Conservation (phyloP, 768 basidiomycete genomes). For the Ramaria sp. region DNA sequence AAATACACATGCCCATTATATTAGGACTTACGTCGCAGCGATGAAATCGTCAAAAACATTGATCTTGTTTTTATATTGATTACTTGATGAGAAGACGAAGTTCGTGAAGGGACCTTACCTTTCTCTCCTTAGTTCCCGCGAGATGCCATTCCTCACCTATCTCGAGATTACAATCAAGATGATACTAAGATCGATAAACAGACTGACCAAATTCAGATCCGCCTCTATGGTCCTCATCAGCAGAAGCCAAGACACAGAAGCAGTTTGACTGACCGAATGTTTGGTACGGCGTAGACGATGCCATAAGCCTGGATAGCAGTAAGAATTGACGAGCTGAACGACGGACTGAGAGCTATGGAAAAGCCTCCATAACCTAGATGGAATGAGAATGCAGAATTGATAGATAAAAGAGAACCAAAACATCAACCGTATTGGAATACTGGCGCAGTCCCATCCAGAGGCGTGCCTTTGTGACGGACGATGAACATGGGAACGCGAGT, state of each 20-base stretch:
- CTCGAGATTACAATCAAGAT: not conserved
- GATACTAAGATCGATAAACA: not conserved
- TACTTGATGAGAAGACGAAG: not conserved
- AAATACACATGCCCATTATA: not conserved
- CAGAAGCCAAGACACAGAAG: not conserved
- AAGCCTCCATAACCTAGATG: conserved; percentile 72
- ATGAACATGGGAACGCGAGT: conserved; percentile 81
- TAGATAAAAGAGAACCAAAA: not conserved
- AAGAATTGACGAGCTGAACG: conserved; percentile 59
- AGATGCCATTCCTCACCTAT: conserved; percentile 62
- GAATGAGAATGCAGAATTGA: not conserved
- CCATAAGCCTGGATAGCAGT: conserved; percentile 67
- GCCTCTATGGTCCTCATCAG: conserved; percentile 31
- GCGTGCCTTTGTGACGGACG: conserved; percentile 60
- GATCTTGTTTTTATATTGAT: conserved; percentile 25
- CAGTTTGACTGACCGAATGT: conserved; percentile 18
- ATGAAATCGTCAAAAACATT: conserved; percentile 81
- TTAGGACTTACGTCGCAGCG: conserved; percentile 61
- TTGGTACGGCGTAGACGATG: conserved; percentile 45
- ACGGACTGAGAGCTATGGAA: conserved; percentile 56
- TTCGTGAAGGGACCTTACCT: conserved; percentile 29
- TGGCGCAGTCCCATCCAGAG: conserved; percentile 64
- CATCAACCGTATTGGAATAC: conserved; percentile 62
- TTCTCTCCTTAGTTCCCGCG: conserved; percentile 58
- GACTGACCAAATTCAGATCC: conserved; percentile 59